Evolutionary conservation across 2,329 filamentous ascomycete species (phyloP), one percentile per base, ranked within the genome.

Genomic region (Cryphonectria japonica): DNA sequence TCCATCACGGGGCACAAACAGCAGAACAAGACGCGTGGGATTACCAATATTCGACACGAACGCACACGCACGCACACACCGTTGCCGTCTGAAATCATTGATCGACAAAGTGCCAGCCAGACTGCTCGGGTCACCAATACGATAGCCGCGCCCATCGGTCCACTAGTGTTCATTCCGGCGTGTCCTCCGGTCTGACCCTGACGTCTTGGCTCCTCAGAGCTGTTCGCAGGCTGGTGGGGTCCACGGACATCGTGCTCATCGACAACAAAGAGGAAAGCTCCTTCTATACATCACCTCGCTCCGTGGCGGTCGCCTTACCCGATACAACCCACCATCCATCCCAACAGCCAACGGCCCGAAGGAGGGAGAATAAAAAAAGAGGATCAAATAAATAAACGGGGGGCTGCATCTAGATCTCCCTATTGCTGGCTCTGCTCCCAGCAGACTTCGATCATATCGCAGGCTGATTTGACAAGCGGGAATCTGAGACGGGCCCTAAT

Each of bases 401-500:
- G 54, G 26, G 29, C 54, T 59, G 54, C 54, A 19, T 34, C 26
- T 32, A 59, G 54, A 59, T 5, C 5, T 29, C 14, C 19, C 14
- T 32, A 16, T 29, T 59, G 54, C 54, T 59, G 14, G 46, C 54
- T 8, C 13, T 26, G n/a, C 13, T 29, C 26, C 54, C 26, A 26
- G 54, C 54, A 19, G 29, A 19, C 26, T 14, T 59, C 54, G 54
- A 59, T 4, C 54, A 32, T 3, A 50, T 7, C 46, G 46, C 22
- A 34, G 26, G 29, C 54, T 57, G 26, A 29, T 57, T 57, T 59
- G 54, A 59, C 54, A 59, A 32, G 29, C 54, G 29, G 54, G 2
- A 59, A 59, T 59, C 54, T 19, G 54, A 59, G 54, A 59, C 54
- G 14, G 52, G 54, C 54, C 54, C 29, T 59, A 29, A 32, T 57